These are phyloP conservation scores for Isoetes engelmannii DNA, from an alignment of 83 land plant species.

Conservation along the genomic window DNA sequence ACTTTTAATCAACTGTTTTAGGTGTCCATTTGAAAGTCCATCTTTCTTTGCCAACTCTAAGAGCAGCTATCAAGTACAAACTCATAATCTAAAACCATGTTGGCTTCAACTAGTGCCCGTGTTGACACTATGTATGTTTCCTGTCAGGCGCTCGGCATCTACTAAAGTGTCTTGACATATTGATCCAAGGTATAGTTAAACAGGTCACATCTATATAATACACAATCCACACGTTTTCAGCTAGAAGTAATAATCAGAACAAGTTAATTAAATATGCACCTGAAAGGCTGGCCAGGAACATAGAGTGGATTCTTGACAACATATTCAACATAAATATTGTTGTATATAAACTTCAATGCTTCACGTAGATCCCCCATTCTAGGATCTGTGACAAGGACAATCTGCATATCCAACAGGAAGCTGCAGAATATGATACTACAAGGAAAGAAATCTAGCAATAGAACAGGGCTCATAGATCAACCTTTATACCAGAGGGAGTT, in stretches of 20 bases:
- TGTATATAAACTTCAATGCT: conserved; percentile 75
- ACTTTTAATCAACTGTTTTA: too few species aligned
- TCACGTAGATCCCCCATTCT: conserved; percentile 82
- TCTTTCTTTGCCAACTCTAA: too few species aligned
- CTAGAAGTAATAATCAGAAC: too few species aligned
- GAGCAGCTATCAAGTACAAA: too few species aligned
- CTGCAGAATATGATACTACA: conserved; percentile 5
- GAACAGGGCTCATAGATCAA: conserved; percentile 4
- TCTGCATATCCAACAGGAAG: conserved; percentile 27
- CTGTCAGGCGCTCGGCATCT: too few species aligned
- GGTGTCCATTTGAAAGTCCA: too few species aligned
- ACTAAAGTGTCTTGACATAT: conserved; percentile 53
- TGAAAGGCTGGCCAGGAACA: conserved; percentile 81
- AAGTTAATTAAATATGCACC: too few species aligned
- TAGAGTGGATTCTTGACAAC: conserved; percentile 96
- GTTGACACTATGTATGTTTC: too few species aligned
- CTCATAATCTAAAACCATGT: too few species aligned
- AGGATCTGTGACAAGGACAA: conserved; percentile 79
- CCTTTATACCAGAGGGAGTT: conserved; percentile 93
- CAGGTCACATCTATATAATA: conserved; percentile 51
- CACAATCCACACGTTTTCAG: too few species aligned
- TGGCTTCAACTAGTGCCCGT: too few species aligned
- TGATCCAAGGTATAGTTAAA: conserved; percentile 68
- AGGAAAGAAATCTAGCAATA: background rate
- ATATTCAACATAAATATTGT: conserved; percentile 88